A percentile compares a stretch with the other conserved stretches of the same genome.
phyloP scores from a whole-genome alignment of 2,329 filamentous ascomycete species.

The Penicillium sp. region DNA sequence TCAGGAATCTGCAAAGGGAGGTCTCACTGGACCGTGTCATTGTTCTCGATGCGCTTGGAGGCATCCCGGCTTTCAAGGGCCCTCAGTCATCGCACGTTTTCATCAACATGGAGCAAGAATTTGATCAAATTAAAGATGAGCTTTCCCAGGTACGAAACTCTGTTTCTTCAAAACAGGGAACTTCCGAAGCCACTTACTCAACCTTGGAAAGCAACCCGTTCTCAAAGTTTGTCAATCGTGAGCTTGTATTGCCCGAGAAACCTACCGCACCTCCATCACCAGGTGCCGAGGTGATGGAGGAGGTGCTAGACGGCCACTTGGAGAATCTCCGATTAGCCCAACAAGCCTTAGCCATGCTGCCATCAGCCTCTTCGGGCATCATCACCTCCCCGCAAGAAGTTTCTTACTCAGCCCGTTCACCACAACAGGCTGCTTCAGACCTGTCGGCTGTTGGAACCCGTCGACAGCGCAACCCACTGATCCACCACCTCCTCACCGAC shows the following conservation, averaged over 20 bases:
- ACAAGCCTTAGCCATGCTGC: conserved; percentile 69
- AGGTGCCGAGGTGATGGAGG: neutral
- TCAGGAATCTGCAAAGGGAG: conserved; percentile 46
- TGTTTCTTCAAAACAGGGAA: conserved; percentile 17
- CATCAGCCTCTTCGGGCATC: conserved; percentile 78
- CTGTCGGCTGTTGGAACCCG: conserved; percentile 53
- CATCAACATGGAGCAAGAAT: conserved; percentile 92
- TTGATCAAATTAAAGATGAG: conserved; percentile 63
- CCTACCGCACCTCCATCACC: conserved; percentile 12
- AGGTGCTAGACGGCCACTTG: conserved; percentile 49
- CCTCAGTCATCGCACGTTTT: conserved; percentile 71
- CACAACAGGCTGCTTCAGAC: conserved; percentile 27
- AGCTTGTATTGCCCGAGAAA: conserved; percentile 20
- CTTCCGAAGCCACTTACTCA: conserved; percentile 13
- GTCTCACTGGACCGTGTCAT: conserved; percentile 80
- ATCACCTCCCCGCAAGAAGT: conserved; percentile 85
- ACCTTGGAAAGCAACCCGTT: conserved; percentile 41
- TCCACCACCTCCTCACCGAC: conserved; percentile 94
- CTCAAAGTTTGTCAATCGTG: conserved; percentile 40
- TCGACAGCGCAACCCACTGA: conserved; percentile 74
- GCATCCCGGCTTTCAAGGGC: conserved; percentile 66
- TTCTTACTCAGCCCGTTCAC: conserved; percentile 54
- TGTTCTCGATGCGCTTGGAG: conserved; percentile 80
- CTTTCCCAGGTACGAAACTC: conserved; percentile 43
- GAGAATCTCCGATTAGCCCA: conserved; percentile 73